Evolutionary conservation across 148 eudicot species (phyloP).

Genomic region (Chenopodium formosanum): DNA sequence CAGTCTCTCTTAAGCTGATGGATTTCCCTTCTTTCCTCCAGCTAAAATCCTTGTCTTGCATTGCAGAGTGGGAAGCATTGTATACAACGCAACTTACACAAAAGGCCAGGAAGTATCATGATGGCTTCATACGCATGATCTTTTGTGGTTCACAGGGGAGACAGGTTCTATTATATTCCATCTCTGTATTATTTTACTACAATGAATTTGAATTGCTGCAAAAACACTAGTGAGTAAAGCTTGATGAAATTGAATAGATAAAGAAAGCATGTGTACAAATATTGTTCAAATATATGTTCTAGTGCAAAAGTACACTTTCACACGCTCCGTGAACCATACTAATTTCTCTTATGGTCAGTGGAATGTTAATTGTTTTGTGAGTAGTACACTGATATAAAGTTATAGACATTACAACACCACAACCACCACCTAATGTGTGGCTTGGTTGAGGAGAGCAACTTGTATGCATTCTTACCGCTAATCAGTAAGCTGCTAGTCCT

Average conservation of each 20-base stretch:
- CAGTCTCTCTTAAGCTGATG: background rate
- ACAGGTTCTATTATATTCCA: slow-evolving; percentile 53
- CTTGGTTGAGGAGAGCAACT: background rate
- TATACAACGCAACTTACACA: slow-evolving; percentile 76
- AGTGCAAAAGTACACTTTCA: background rate
- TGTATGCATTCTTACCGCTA: background rate
- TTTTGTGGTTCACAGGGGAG: slow-evolving; percentile 60
- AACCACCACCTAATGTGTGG: background rate
- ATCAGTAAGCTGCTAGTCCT: background rate
- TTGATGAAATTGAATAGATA: background rate
- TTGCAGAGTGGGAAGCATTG: slow-evolving; percentile 81
- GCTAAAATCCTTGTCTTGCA: slow-evolving; percentile 19
- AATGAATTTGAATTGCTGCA: background rate
- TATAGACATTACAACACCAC: background rate
- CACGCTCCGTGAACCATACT: background rate
- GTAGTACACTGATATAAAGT: background rate
- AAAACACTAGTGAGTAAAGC: background rate
- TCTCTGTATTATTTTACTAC: background rate
- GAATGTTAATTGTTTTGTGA: background rate
- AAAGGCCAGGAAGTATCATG: slow-evolving; percentile 90
- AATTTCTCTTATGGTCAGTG: background rate
- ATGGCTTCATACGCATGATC: slow-evolving; percentile 66
- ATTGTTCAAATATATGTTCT: background rate
- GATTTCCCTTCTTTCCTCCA: background rate
- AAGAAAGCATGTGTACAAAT: background rate